Base-by-base conservation (phyloP, 1,284 basidiomycete species). In the Neotropicomus parvogracilis region DNA sequence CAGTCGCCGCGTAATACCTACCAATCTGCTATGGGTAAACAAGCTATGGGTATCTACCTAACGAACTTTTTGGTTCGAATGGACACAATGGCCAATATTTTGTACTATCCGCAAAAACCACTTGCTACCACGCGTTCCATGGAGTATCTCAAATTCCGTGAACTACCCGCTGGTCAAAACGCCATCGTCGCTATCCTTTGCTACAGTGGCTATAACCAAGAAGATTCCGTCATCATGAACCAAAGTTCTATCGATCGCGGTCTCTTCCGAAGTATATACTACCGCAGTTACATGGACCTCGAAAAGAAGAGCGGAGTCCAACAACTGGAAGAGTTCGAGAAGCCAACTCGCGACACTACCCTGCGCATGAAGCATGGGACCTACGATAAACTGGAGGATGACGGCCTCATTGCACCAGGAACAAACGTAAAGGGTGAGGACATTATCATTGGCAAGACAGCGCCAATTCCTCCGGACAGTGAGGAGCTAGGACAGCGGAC, bases 221-320 rank as follows among this genome's bases (percentile, higher is more conserved):
- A 99, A 84, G 97, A 99, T 80, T 99, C 97, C 56, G 95, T 99
- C 69, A 99, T 99, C 70, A 97, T 99, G 95, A 99, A 99, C 70
- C 95, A 99, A 71, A 93, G 89, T 56, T 97, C 95, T 17, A 92
- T 99, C 62, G 95, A 99, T 65, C 90, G 97, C 49, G 95, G 97
- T 52, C 78, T 99, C 29, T 99, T 99, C 87, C 85, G 95, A 26
- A 97, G 94, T 74, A 87, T 99, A 64, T 99, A 99, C 72, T 99
- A 97, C 71, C 85, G 97, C 59, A 94, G 92, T 54, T 98, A 99
- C 69, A 93, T 93, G 85, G 95, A 99, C 69, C 80, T 95, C 52
- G 95, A 99, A 75, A 98, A 98, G 80, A 95, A 93, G 74, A 89
- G 89, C 56, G 97, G 97, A 33, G 80, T 95, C 33, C 85, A 94